Conservation (phyloP, 2,329 filamentous ascomycete genomes). For the Pseudogymnoascus sp. region DNA sequence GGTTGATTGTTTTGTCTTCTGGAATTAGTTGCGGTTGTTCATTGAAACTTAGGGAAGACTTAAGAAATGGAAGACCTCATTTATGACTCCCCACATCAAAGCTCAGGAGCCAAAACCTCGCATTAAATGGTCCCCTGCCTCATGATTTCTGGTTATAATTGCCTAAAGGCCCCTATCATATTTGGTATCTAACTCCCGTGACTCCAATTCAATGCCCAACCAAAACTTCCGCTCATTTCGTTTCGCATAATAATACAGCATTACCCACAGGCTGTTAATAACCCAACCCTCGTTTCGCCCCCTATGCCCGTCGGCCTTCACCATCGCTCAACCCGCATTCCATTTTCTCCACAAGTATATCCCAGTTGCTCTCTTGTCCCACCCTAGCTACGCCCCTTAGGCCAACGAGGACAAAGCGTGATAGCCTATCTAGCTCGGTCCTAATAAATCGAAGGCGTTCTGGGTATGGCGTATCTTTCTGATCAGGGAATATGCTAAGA, state of each 20-base stretch:
- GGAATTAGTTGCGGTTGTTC: too few relatives aligned
- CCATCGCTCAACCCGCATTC: constrained; percentile 40
- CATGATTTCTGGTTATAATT: background rate
- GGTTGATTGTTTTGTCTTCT: background rate
- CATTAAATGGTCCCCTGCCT: background rate
- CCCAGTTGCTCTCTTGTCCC: constrained; percentile 66
- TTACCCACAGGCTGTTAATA: background rate
- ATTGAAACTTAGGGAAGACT: background rate
- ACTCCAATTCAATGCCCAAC: background rate
- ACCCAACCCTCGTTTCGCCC: background rate
- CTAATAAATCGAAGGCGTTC: constrained; percentile 50
- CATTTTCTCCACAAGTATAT: constrained; percentile 72
- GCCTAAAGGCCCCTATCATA: background rate
- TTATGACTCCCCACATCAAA: background rate
- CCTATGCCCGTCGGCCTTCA: background rate
- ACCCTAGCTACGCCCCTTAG: constrained; percentile 68
- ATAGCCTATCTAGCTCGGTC: constrained; percentile 53
- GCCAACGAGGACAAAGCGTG: constrained; percentile 65
- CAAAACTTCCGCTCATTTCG: background rate
- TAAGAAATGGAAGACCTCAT: background rate
- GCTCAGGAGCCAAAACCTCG: background rate
- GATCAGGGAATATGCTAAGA: constrained; percentile 26
- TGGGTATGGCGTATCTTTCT: constrained; percentile 36
- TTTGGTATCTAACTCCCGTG: background rate
- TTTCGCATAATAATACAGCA: background rate